A percentile compares a stretch with the other conserved stretches of the same genome.
These are phyloP conservation scores for Boechera stricta DNA, from an alignment of 345 rosid genomes.

Conservation along the genomic window DNA sequence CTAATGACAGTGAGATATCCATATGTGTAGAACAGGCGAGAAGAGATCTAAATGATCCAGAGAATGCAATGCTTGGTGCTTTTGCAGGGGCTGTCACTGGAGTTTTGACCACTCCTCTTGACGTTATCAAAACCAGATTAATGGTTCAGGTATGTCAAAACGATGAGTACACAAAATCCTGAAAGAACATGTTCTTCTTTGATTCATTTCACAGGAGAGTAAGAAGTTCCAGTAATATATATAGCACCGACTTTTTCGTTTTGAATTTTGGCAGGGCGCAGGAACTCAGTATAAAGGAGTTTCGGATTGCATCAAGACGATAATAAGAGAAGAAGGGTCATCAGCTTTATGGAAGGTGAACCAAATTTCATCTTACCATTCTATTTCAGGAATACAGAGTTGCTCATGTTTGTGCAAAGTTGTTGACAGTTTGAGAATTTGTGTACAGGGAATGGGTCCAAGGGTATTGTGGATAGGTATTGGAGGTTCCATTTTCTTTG, in stretches of 20 bases:
- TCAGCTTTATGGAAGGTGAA: conserved; percentile 70
- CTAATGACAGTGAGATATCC: conserved; percentile 17
- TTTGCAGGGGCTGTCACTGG: conserved; percentile 87
- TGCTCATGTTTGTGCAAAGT: conserved; percentile 17
- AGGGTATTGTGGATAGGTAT: conserved; percentile 78
- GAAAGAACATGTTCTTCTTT: not conserved
- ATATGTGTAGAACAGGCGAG: conserved; percentile 58
- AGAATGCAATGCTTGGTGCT: conserved; percentile 85
- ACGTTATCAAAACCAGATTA: conserved; percentile 76
- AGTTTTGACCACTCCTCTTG: conserved; percentile 76
- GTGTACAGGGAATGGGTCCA: conserved; percentile 76
- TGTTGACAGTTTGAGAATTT: conserved; percentile 23
- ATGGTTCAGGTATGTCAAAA: conserved; percentile 67
- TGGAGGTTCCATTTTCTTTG: conserved; percentile 78
- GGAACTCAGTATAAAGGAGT: conserved; percentile 74
- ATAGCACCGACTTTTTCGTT: not conserved
- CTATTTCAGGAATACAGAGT: not conserved
- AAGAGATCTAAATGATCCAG: conserved; percentile 81
- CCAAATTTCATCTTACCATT: conserved; percentile 16
- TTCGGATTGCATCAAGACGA: conserved; percentile 60
- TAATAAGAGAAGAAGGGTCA: conserved; percentile 76
- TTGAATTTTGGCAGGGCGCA: conserved; percentile 53
- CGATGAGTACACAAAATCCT: conserved; percentile 1
- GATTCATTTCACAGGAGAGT: not conserved
- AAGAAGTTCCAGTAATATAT: conserved; percentile 4